Evolutionary conservation across 768 basidiomycete species (phyloP), one percentile per base, ranked within the genome.

Genomic region (Austroboletus eburneus): DNA sequence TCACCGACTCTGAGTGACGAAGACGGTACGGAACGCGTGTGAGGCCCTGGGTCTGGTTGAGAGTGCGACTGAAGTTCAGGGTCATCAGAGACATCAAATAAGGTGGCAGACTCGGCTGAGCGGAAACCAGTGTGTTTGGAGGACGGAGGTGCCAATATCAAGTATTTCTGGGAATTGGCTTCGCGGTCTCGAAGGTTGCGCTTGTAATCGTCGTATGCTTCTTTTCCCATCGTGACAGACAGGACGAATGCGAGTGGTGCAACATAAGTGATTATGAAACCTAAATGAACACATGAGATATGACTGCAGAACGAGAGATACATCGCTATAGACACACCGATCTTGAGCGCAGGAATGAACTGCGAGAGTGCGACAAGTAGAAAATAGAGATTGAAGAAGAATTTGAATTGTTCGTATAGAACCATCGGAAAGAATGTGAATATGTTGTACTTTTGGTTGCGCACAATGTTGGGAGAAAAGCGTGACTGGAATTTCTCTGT

Each of bases 351-450:
- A 13, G 96, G 96, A 16, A 99, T 72, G 62, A 99, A 96, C 67
- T 98, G 96, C 9, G 89, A 92, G 8, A 98, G 75, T 0, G 96
- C 96, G 30, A 99, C 96, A 20, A 98, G 83, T 10, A 98, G 80
- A 63, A 99, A 99, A 68, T 98, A 99, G 7, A 97, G 77, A 64
- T 98, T 99, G 81, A 96, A 98, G 74, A 99, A 99, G 76, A 95
- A 97, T 69, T 97, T 98, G 85, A 98, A 99, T 65, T 98, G 95
- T 66, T 98, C 94, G 67, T 97, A 98, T 65, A 98, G 81, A 37
- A 98, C 94, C 54, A 97, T 80, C 3, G 96, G 96, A 9, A 99
- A 78, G 74, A 99, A 99, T n/a, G 90, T 92, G 70, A 91, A 79
- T 44, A 88, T 75, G 63, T 94, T 95, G 76, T 98, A 98, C 72